Evolutionary conservation across 345 rosid genomes (phyloP).

Genomic region (Trapa bicornis): DNA sequence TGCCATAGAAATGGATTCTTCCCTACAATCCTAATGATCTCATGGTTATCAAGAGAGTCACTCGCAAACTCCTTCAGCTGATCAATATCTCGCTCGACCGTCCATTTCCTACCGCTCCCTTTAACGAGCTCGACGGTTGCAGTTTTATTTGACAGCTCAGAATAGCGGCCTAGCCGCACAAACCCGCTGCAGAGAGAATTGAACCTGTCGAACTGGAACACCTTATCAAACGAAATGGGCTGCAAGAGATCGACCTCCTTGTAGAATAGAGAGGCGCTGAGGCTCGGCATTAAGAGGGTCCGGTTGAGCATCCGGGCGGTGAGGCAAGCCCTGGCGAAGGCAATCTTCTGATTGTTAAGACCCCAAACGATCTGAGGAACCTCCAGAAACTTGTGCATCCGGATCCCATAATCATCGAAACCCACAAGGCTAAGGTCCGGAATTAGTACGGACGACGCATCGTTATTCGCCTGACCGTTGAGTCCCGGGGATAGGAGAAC

Average conservation of each 20-base stretch:
- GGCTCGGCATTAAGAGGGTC: constrained; percentile 84
- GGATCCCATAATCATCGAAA: constrained; percentile 26
- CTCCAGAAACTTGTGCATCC: constrained; percentile 56
- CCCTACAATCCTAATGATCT: constrained; percentile 55
- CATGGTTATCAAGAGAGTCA: constrained; percentile 38
- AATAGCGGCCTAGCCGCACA: constrained; percentile 50
- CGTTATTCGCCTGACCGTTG: constrained; percentile 12
- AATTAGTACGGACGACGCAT: constrained; percentile 8
- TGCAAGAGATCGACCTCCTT: constrained; percentile 70
- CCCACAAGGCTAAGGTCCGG: constrained; percentile 13
- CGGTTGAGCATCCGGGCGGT: constrained; percentile 78
- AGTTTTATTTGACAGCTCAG: constrained; percentile 40
- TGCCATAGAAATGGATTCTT: constrained; percentile 97
- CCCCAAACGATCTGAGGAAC: constrained; percentile 99
- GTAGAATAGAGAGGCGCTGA: constrained; percentile 88
- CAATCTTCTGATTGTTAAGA: constrained; percentile 90
- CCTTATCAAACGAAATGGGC: constrained; percentile 69
- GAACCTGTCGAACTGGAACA: constrained; percentile 61
- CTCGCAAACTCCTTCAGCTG: constrained; percentile 35
- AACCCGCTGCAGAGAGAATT: constrained; percentile 65
- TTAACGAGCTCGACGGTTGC: constrained; percentile 39
- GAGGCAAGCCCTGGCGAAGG: constrained; percentile 88
- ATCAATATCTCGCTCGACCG: constrained; percentile 57
- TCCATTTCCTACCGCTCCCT: constrained; percentile 99
- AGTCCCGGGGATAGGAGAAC: constrained; percentile 19